Evolutionary conservation across 768 basidiomycete species (phyloP), one percentile per base, ranked within the genome.

Genomic region (Agaricus blazei): DNA sequence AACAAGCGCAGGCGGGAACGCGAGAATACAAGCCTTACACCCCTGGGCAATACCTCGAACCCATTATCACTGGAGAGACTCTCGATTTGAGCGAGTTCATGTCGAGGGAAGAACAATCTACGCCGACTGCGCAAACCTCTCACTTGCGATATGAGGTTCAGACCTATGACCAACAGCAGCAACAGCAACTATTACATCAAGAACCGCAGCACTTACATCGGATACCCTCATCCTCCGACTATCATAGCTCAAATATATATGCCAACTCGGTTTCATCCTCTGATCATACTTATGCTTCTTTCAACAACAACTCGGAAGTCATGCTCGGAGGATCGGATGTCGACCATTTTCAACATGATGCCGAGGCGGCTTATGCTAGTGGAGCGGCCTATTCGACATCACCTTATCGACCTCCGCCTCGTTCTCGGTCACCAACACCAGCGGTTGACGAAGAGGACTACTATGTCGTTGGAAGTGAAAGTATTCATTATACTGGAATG

Each of bases 371-470:
- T 2, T 90, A 85, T 59, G 76, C 88, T 8, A 85, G 87, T 0
- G 87, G 84, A 6, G 75, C 76, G 3, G 54, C 41, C 53, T 71
- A 76, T 60, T 71, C 80, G 6, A 79, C 79, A 9, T 69, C 77
- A 31, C 68, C 74, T 1, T 78, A 75, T 60, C 70, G 68, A 5
- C 73, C 76, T 3, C 77, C 85, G 28, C 80, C 85, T 29, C 80
- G 85, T 47, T 90, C 88, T 19, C 82, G 88, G 24, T 90, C 88
- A 2, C 87, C 88, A 0, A 90, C 88, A 3, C 88, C 88, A 9
- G 82, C 83, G 8, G 78, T 78, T 3, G 87, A 88, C 49, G 87
- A 88, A 38, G 87, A 88, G 59, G 86, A 84, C 61, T 88, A 87
- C 58, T 76, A 74, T 56, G 73, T 85, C 19, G 76, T 80, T 4